These are phyloP conservation scores for Salvia rosmarinus DNA, from an alignment of 257 asterid genomes.

Conservation along the genomic window DNA sequence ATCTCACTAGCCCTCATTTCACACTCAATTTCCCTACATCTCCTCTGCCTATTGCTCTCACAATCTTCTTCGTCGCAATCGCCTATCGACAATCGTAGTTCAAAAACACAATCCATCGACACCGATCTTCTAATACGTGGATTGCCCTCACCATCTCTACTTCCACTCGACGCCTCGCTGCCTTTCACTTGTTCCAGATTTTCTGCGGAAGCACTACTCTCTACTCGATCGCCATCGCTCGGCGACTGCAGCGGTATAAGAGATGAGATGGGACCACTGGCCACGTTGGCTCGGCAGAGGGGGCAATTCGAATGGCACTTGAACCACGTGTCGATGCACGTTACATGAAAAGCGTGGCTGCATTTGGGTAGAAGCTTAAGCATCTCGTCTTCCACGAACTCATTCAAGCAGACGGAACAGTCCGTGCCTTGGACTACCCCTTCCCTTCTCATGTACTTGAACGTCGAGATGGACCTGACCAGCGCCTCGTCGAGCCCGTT, in stretches of 20 bases:
- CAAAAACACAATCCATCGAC: constrained; percentile 46
- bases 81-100: neutral
- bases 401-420: constrained; percentile 59
- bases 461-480: constrained; percentile 44
- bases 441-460: constrained; percentile 46
- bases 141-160: no score
- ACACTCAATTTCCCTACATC: no score
- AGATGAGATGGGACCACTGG: neutral
- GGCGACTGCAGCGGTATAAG: no score
- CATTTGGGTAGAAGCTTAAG: constrained; percentile 51
- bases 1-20: neutral
- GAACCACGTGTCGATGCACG: constrained; percentile 66
- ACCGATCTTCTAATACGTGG: constrained; percentile 39
- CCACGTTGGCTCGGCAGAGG: constrained; percentile 47
- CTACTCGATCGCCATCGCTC: neutral
- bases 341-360: constrained; percentile 60
- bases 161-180: no score
- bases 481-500: constrained; percentile 51
- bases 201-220: no score
- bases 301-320: constrained; percentile 65
- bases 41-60: no score
- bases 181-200: no score
- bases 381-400: constrained; percentile 56
- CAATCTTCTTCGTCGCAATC: no score
- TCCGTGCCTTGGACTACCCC: constrained; percentile 43